phyloP scores from a whole-genome alignment of 441 rosid genomes.

The Cnidoscolus chayamansa region DNA sequence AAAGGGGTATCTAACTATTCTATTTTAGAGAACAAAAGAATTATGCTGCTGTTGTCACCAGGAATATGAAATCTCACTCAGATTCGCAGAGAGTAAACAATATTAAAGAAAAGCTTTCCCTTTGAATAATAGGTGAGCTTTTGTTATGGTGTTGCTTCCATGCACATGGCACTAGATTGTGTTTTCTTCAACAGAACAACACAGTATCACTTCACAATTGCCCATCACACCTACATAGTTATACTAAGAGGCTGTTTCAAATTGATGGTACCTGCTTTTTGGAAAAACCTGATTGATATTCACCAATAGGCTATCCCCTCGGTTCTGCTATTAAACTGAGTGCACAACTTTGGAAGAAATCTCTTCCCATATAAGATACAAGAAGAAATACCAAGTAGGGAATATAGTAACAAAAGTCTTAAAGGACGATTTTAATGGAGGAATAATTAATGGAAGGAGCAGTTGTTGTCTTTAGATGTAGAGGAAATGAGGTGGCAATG shows the following conservation, averaged over 20 bases:
- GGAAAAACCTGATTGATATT: too few species aligned
- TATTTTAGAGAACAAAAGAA: slow-evolving; percentile 27
- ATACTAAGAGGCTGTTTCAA: too few species aligned
- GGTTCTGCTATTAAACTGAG: too few species aligned
- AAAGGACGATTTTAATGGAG: neutral
- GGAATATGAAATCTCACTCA: slow-evolving; percentile 22
- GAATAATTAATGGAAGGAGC: neutral
- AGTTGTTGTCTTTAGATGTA: slow-evolving; percentile 20
- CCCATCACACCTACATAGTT: too few species aligned
- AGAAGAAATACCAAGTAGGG: too few species aligned
- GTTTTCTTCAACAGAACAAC: neutral
- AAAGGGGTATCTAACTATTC: slow-evolving; percentile 8
- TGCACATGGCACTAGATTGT: neutral
- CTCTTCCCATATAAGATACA: too few species aligned
- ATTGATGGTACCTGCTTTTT: too few species aligned
- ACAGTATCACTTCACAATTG: too few species aligned
- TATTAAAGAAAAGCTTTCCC: neutral
- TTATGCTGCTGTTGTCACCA: slow-evolving; percentile 30
- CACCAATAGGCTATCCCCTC: too few species aligned
- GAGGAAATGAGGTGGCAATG: slow-evolving; percentile 25
- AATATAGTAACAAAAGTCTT: too few species aligned
- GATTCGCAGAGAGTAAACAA: neutral
- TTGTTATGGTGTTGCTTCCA: neutral
- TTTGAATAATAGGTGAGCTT: neutral
- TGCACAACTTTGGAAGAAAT: too few species aligned